phyloP scores from a whole-genome alignment of 345 rosid species.

The Citrus glauca region DNA sequence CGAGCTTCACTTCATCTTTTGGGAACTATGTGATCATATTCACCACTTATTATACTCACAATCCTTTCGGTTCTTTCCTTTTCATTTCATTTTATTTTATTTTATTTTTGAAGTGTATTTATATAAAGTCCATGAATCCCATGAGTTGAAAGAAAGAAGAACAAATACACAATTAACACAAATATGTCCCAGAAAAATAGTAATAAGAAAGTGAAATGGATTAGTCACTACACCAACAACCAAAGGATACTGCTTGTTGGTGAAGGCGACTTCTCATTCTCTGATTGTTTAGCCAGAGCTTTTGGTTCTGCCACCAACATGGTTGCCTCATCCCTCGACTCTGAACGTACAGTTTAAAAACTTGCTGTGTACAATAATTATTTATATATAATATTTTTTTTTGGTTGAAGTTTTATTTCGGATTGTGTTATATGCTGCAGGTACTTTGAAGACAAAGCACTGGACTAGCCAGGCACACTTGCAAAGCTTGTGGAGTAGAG shows the following conservation, averaged over 20 bases:
- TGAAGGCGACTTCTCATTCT: conserved; percentile 22
- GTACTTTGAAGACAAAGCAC: not conserved
- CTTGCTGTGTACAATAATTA: too few relatives aligned
- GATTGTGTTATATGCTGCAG: not conserved
- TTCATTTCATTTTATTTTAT: too few relatives aligned
- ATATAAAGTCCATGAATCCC: too few relatives aligned
- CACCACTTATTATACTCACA: too few relatives aligned
- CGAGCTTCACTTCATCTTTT: too few relatives aligned
- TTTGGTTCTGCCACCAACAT: conserved; percentile 17
- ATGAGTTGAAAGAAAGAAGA: too few relatives aligned
- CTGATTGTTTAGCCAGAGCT: conserved; percentile 5
- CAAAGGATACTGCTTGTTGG: conserved; percentile 19
- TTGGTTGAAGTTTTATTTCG: too few relatives aligned
- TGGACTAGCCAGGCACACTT: not conserved
- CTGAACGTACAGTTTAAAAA: not conserved
- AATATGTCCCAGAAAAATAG: not conserved
- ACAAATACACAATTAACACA: too few relatives aligned
- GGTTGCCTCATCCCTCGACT: conserved; percentile 16
- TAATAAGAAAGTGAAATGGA: not conserved
- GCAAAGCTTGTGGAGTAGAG: not conserved
- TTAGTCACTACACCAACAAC: not conserved
- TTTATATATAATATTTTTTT: too few relatives aligned
- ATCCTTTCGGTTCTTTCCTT: too few relatives aligned
- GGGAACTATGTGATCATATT: too few relatives aligned
- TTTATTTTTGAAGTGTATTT: too few relatives aligned